Percentiles rank a stretch among this genome's conserved stretches.
phyloP scores from a whole-genome alignment of 2,329 filamentous ascomycete genomes.

The Talaromyces sp. region DNA sequence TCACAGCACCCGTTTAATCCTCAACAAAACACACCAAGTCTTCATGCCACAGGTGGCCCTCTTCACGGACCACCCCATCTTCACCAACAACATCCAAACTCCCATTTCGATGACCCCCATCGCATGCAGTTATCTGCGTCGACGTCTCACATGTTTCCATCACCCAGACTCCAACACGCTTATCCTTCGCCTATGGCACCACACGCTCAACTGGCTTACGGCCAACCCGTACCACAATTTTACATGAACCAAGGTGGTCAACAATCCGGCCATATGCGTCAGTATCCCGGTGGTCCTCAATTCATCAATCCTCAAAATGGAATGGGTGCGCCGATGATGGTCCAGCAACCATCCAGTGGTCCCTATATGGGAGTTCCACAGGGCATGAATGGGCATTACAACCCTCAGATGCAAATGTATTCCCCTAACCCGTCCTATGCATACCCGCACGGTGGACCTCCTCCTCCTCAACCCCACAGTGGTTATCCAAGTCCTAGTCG shows the following conservation, averaged over 20 bases:
- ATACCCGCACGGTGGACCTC: slow-evolving; percentile 49
- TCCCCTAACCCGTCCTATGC: slow-evolving; percentile 68
- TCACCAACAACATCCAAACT: slow-evolving; percentile 68
- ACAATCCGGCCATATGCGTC: slow-evolving; percentile 66
- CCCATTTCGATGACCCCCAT: slow-evolving; percentile 73
- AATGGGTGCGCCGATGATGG: slow-evolving; percentile 79
- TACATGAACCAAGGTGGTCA: slow-evolving; percentile 65
- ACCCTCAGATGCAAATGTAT: slow-evolving; percentile 77
- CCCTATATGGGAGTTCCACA: slow-evolving; percentile 69
- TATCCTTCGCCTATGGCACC: slow-evolving; percentile 66
- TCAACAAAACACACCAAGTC: slow-evolving; percentile 65
- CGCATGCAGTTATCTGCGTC: slow-evolving; percentile 81
- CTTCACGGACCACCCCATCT: slow-evolving; percentile 74
- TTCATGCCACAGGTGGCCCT: slow-evolving; percentile 64
- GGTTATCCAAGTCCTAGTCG: slow-evolving; percentile 87
- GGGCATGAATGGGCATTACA: slow-evolving; percentile 59
- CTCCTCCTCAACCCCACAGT: slow-evolving; percentile 53
- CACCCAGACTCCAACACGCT: slow-evolving; percentile 68
- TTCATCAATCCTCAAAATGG: slow-evolving; percentile 66
- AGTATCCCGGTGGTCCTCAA: slow-evolving; percentile 65
- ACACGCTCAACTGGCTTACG: slow-evolving; percentile 65
- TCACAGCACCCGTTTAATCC: slow-evolving; percentile 80
- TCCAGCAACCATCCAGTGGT: slow-evolving; percentile 63
- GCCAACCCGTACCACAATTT: slow-evolving; percentile 65
- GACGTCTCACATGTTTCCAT: slow-evolving; percentile 78